A percentile compares a stretch with the other conserved stretches of the same genome.
These are phyloP conservation scores for Blastobotrys apis DNA, from an alignment of 1,139 yeast genomes.

Conservation along the genomic window DNA sequence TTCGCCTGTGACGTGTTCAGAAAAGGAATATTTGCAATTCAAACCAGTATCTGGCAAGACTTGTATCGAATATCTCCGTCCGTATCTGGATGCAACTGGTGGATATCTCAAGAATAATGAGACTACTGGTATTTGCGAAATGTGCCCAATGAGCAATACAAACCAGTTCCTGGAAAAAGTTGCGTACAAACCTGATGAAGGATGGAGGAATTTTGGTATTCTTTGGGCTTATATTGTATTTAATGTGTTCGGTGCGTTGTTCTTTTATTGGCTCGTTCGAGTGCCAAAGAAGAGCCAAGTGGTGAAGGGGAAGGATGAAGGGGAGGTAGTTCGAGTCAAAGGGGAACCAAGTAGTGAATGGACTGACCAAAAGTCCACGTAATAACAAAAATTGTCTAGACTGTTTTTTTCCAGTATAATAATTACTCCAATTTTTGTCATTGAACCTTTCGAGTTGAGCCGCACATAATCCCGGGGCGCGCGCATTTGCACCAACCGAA, in stretches of 20 bases:
- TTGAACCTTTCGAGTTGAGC: too few species aligned
- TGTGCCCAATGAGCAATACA: constrained; percentile 52
- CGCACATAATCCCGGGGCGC: too few species aligned
- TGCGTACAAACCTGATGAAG: constrained; percentile 42
- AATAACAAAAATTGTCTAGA: too few species aligned
- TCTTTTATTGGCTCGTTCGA: constrained; percentile 71
- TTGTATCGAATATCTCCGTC: constrained; percentile 50
- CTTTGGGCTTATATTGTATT: constrained; percentile 48
- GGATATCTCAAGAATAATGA: constrained; percentile 54
- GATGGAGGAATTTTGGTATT: constrained; percentile 62
- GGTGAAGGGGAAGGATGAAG: constrained; percentile 24
- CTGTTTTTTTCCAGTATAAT: too few species aligned
- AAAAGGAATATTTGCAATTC: constrained; percentile 48
- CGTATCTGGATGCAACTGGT: constrained; percentile 37
- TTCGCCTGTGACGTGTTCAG: constrained; percentile 51
- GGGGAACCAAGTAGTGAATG: too few species aligned
- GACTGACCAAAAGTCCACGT: too few species aligned
- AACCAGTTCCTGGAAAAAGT: constrained; percentile 49
- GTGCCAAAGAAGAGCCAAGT: constrained; percentile 50
- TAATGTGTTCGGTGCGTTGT: constrained; percentile 49
- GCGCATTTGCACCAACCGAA: too few species aligned
- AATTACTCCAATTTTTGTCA: too few species aligned
- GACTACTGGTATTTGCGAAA: constrained; percentile 53
- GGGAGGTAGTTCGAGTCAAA: not conserved
- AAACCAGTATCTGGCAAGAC: constrained; percentile 57